These are phyloP conservation scores for Salix viminalis DNA, from an alignment of 345 rosid species.

Conservation along the genomic window DNA sequence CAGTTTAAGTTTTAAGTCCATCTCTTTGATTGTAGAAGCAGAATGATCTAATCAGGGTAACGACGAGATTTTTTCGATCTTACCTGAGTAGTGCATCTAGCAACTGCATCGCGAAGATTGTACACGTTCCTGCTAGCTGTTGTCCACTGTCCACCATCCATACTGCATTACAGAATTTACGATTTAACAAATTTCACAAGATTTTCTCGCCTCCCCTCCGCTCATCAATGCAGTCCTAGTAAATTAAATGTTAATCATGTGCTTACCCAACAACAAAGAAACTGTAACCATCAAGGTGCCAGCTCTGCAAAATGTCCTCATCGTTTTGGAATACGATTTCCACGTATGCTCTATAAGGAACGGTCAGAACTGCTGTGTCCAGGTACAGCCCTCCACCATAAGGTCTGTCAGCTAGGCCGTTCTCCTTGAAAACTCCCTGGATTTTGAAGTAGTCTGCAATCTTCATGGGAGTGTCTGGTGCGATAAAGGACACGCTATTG, in stretches of 20 bases:
- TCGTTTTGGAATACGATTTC: slow-evolving; percentile 86
- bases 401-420: slow-evolving; percentile 67
- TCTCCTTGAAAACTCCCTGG: slow-evolving; percentile 71
- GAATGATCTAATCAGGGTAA: neutral
- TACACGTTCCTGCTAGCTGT: slow-evolving; percentile 55
- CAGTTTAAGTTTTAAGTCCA: neutral
- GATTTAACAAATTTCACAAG: neutral
- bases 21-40: neutral
- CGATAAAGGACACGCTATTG: slow-evolving; percentile 68
- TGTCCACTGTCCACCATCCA: slow-evolving; percentile 96
- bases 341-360: slow-evolving; percentile 59
- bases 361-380: slow-evolving; percentile 67
- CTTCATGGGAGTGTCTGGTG: slow-evolving; percentile 80
- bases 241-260: neutral
- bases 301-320: slow-evolving; percentile 77
- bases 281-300: slow-evolving; percentile 77
- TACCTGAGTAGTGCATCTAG: slow-evolving; percentile 80
- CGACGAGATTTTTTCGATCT: neutral
- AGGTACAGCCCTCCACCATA: slow-evolving; percentile 58
- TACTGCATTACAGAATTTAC: slow-evolving; percentile 39
- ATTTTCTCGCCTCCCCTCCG: too few species aligned
- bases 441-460: slow-evolving; percentile 86
- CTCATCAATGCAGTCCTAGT: neutral
- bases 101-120: slow-evolving; percentile 78
- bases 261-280: slow-evolving; percentile 91